Percentiles rank a stretch among this genome's conserved stretches.
These are phyloP conservation scores for Bisporella sp. DNA, from an alignment of 2,329 filamentous ascomycete genomes.

Conservation along the genomic window DNA sequence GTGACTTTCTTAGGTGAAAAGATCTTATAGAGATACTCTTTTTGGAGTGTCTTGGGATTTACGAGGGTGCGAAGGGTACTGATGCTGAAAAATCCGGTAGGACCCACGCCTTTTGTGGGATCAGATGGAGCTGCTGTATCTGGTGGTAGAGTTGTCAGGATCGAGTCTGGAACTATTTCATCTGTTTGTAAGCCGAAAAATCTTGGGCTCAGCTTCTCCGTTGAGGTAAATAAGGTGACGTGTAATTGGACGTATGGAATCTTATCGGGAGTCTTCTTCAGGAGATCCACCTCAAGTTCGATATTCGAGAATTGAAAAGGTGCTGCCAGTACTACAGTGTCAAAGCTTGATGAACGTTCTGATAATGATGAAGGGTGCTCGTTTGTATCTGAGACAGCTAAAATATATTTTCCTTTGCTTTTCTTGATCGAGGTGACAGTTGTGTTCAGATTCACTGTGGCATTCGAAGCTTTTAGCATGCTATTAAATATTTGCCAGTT, in stretches of 20 bases:
- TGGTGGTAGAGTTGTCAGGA: constrained; percentile 74
- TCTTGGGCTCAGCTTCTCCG: constrained; percentile 59
- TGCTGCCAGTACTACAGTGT: constrained; percentile 75
- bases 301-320: constrained; percentile 79
- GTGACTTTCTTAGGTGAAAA: constrained; percentile 52
- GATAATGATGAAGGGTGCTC: constrained; percentile 1
- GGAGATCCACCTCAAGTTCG: constrained; percentile 52
- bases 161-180: constrained; percentile 58
- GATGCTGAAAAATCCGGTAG: constrained; percentile 77
- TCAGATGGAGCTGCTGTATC: constrained; percentile 36
- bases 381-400: constrained; percentile 27
- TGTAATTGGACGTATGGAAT: constrained; percentile 85
- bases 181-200: constrained; percentile 63
- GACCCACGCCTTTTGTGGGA: constrained; percentile 56
- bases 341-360: constrained; percentile 43
- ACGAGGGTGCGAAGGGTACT: constrained; percentile 60
- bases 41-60: constrained; percentile 49
- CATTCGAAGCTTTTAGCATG: constrained; percentile 63
- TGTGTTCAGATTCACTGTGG: constrained; percentile 58
- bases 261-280: constrained; percentile 62
- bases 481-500: constrained; percentile 93
- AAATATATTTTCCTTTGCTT: constrained; percentile 38
- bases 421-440: constrained; percentile 55
- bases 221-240: constrained; percentile 82
- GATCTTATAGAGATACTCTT: constrained; percentile 58